Evolutionary conservation across 352 stramenopile species (phyloP), one percentile per base, ranked within the genome.

Genomic region (Phytophthora podocarpi): DNA sequence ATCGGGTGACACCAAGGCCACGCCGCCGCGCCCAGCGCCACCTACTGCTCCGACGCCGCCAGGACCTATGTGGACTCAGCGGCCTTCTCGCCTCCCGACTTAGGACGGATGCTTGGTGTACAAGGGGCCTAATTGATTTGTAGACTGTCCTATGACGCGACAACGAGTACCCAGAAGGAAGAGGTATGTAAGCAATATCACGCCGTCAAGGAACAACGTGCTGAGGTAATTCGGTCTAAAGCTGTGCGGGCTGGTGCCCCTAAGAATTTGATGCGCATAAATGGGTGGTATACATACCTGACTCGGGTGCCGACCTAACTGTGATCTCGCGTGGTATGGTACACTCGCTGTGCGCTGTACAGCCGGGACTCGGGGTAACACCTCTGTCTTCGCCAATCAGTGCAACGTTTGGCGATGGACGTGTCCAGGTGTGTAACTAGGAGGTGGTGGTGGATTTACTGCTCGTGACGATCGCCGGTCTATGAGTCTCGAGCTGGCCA

Each of bases 341-440:
- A 8, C 11, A 20, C 11, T 41, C 53, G 1, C 23, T 53, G 0
- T n/a, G 7, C 4, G 28, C 4, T 6, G 35, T 61, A 4, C 42
- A 55, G 23, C 53, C 42, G 6, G 42, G n/a, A 2, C 53, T 62
- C 5, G n/a, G n/a, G n/a, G n/a, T n/a, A n/a, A n/a, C n/a, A n/a
- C n/a, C n/a, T n/a, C n/a, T n/a, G n/a, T n/a, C n/a, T n/a, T n/a
- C n/a, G n/a, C n/a, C n/a, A n/a, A n/a, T n/a, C n/a, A n/a, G n/a
- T n/a, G n/a, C n/a, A n/a, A n/a, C n/a, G n/a, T n/a, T n/a, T 56
- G 55, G 47, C 47, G 36, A 49, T 28, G 43, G 55, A 11, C 28
- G 55, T 4, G 6, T 21, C 2, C 6, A 16, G 20, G 4, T 5
- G 5, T 64, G 55, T 18, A 36, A 36, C 15, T 3, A 39, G 1